Evolutionary conservation across 1,284 basidiomycete genomes (phyloP).

Genomic region (Puccinia coronata): DNA sequence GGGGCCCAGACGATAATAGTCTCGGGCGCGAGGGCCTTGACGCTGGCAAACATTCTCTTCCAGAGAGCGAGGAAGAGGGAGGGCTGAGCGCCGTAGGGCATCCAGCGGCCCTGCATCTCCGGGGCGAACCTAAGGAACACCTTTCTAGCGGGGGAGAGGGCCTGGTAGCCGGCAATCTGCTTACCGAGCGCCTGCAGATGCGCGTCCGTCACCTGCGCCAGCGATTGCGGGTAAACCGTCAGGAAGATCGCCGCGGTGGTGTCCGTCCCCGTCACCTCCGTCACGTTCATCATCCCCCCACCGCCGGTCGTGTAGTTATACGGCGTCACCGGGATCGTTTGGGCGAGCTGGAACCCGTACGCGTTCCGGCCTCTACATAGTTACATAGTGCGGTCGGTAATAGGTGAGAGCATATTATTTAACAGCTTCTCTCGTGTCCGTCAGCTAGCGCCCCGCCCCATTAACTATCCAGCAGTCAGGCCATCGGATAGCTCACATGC

Average conservation of each 20-base stretch:
- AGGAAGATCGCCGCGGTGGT: constrained; percentile 57
- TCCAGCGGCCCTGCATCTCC: constrained; percentile 58
- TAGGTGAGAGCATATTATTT: no score
- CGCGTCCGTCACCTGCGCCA: constrained; percentile 52
- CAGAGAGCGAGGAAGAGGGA: constrained; percentile 53
- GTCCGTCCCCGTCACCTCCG: constrained; percentile 52
- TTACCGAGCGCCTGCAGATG: constrained; percentile 54
- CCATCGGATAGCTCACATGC: not conserved
- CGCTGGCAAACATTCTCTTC: constrained; percentile 53
- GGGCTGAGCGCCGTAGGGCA: constrained; percentile 56
- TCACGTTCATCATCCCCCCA: constrained; percentile 55
- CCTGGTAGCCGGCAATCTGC: constrained; percentile 54
- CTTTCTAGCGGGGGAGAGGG: constrained; percentile 51
- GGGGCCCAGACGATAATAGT: constrained; percentile 58
- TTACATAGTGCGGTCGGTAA: no score
- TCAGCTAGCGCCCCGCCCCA: no score
- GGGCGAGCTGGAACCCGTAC: constrained; percentile 56
- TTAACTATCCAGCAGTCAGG: not conserved
- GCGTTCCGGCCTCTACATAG: constrained; percentile 50
- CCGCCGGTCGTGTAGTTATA: constrained; percentile 53
- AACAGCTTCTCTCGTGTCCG: not conserved
- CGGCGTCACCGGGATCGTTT: constrained; percentile 55
- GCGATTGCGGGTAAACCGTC: constrained; percentile 56
- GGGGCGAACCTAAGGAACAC: constrained; percentile 57
- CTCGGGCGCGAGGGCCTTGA: constrained; percentile 54